Percentiles rank a stretch among this genome's conserved stretches.
phyloP scores from a whole-genome alignment of 176 grass and related monocot species.

The Cocos nucifera region DNA sequence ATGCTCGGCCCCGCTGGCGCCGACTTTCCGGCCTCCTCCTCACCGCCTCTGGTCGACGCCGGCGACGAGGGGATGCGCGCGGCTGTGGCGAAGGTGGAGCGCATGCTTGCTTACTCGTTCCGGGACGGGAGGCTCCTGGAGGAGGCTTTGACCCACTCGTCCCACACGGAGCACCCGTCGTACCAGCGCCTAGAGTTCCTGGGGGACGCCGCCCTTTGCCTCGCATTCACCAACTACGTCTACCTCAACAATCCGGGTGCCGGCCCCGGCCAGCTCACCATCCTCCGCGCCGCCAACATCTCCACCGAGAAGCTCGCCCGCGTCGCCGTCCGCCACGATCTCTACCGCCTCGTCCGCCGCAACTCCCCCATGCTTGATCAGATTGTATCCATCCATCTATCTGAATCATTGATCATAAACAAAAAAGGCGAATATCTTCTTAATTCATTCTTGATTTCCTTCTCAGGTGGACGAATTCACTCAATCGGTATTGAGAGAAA shows the following conservation, averaged over 20 bases:
- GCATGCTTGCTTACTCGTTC: conserved; percentile 53
- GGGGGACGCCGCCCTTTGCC: conserved; percentile 50
- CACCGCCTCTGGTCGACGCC: no score
- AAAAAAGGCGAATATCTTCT: no score
- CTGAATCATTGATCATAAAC: no score
- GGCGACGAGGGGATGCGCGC: no score
- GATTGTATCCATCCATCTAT: conserved; percentile 15
- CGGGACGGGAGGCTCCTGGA: conserved; percentile 35
- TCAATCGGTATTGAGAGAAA: conserved; percentile 34
- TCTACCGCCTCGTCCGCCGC: conserved; percentile 50
- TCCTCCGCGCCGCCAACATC: conserved; percentile 57
- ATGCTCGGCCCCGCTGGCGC: no score
- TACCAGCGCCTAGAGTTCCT: conserved; percentile 85
- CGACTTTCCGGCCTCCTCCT: no score
- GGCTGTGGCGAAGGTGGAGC: conserved; percentile 25
- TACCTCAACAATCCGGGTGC: conserved; percentile 38
- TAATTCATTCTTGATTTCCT: background rate
- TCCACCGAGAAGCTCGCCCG: conserved; percentile 74
- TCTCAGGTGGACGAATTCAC: conserved; percentile 54
- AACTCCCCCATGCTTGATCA: conserved; percentile 51
- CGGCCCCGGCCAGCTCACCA: conserved; percentile 40
- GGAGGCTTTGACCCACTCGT: conserved; percentile 71
- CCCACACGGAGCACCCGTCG: conserved; percentile 18
- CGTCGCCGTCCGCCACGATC: conserved; percentile 43
- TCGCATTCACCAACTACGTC: conserved; percentile 49